Base-by-base conservation (phyloP, 2,329 filamentous ascomycete genomes). In the Stromatinia cepivora region DNA sequence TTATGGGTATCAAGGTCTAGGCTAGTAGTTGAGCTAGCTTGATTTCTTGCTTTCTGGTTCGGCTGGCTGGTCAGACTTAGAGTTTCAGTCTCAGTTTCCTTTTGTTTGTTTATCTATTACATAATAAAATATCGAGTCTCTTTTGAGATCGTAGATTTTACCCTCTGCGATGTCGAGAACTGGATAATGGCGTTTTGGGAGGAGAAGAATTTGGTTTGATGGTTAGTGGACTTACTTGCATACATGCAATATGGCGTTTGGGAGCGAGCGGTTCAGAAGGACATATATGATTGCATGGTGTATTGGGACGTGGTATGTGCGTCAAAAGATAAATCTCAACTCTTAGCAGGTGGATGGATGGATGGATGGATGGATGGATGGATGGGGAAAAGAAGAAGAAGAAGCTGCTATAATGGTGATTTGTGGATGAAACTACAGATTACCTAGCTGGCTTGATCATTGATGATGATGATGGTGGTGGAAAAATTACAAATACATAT, bases 151-250 rank as follows among this genome's bases (percentile, higher is more conserved):
- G 72, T 68, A 53, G 42, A 48, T 4, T 25, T n/a, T n/a, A 71
- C 70, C 72, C 74, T 61, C 73, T 75, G 76, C 74, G 59, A 50
- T 63, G 75, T 78, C 71, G 76, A 78, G 76, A 46, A 63, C 75
- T 69, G 8, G 59, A 39, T 54, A 42, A 53, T 66, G 67, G 67
- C 61, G 67, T 69, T 69, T 45, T 39, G 34, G 13, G 5, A 42
- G 15, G 15, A 42, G 39, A 42, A 22, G 58, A 4, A 9, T 7
- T 25, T 28, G 31, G 56, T 17, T 53, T 45, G 31, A 48, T 22
- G 13, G 22, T 61, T 50, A 36, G 3, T 25, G 5, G 36, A 25
- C 36, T 61, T 52, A 25, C 4, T 50, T 53, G 56, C 65, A 64
- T 59, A 25, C 22, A 25, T 54, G 57, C 22, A 63, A 57, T 36